These are phyloP conservation scores for Pichia phayaonensis DNA, from an alignment of 805 yeast genomes.

Conservation along the genomic window DNA sequence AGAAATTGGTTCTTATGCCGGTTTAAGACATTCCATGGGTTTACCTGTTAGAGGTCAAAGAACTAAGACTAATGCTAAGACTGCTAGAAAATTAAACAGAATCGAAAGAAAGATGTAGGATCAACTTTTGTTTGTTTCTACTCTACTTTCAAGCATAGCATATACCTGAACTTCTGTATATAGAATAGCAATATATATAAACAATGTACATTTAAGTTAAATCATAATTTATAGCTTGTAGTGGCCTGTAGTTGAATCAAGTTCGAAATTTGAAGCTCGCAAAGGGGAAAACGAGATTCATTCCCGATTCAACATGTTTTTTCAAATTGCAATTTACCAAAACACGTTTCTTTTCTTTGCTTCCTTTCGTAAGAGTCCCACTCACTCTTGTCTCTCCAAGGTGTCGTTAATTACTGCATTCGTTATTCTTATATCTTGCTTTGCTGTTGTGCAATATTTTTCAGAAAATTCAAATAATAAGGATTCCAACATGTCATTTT, in stretches of 20 bases:
- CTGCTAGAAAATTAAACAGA: conserved; percentile 81
- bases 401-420: background rate
- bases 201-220: background rate
- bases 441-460: background rate
- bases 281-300: background rate
- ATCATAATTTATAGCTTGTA: background rate
- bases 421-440: conserved; percentile 3
- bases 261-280: background rate
- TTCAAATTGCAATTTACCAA: background rate
- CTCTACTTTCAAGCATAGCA: background rate
- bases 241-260: background rate
- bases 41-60: conserved; percentile 83
- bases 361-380: background rate
- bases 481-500: background rate
- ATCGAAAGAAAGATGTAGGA: conserved; percentile 43
- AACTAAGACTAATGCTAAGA: conserved; percentile 83
- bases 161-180: background rate
- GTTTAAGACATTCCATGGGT: conserved; percentile 83
- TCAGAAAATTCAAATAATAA: background rate
- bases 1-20: conserved; percentile 76
- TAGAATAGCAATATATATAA: background rate
- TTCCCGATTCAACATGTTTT: background rate
- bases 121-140: background rate
- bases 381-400: background rate
- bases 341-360: background rate